phyloP scores from a whole-genome alignment of 1,139 yeast species.

The Pichia sp. region DNA sequence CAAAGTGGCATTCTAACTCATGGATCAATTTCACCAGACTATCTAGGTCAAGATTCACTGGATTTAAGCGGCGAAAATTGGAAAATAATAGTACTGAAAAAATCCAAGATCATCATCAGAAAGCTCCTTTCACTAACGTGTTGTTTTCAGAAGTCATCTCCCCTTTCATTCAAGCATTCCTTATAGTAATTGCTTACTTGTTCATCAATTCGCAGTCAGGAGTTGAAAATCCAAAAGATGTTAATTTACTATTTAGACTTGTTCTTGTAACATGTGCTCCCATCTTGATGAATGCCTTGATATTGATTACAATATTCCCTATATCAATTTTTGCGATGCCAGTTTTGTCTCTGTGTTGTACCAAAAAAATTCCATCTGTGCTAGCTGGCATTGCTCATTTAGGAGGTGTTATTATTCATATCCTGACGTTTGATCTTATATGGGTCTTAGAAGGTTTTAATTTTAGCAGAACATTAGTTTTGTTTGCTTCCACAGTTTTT shows the following conservation, averaged over 20 bases:
- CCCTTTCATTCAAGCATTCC: slow-evolving; percentile 36
- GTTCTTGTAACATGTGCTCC: slow-evolving; percentile 46
- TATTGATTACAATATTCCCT: slow-evolving; percentile 35
- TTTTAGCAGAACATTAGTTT: slow-evolving; percentile 47
- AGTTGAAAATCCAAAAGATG: slow-evolving; percentile 35
- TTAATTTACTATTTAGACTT: slow-evolving; percentile 49
- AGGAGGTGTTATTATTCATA: slow-evolving; percentile 42
- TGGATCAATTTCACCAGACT: slow-evolving; percentile 54
- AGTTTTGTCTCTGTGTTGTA: slow-evolving; percentile 30
- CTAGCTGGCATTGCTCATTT: slow-evolving; percentile 47
- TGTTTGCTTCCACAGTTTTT: slow-evolving; percentile 46
- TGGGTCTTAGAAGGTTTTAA: slow-evolving; percentile 61
- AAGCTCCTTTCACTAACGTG: slow-evolving; percentile 39
- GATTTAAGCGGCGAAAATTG: slow-evolving; percentile 40
- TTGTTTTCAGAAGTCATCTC: slow-evolving; percentile 44
- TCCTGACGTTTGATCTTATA: slow-evolving; percentile 50
- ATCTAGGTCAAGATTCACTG: slow-evolving; percentile 56
- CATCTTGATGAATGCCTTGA: slow-evolving; percentile 35
- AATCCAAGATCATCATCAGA: slow-evolving; percentile 11
- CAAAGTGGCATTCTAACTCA: slow-evolving; percentile 38
- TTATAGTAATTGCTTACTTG: slow-evolving; percentile 50
- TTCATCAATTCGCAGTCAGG: slow-evolving; percentile 70
- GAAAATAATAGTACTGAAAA: slow-evolving; percentile 5
- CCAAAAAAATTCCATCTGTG: slow-evolving; percentile 20
- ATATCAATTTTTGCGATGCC: slow-evolving; percentile 45